Evolutionary conservation across 352 stramenopile species (phyloP).

Genomic region (Globisporangium echinulatum): DNA sequence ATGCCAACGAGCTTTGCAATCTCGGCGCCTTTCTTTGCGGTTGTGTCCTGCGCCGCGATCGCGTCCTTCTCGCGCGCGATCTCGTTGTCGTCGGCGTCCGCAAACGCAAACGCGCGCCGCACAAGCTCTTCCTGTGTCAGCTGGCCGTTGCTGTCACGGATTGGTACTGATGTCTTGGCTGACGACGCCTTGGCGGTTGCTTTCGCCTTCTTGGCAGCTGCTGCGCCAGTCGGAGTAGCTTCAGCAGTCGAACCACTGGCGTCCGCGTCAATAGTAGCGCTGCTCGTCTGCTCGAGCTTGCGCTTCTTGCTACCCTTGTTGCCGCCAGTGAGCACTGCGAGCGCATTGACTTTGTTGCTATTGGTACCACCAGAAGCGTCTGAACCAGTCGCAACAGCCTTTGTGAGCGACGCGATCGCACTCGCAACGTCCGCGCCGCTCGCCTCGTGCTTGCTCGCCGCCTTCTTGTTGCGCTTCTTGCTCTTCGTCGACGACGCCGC

Average conservation of each 20-base stretch:
- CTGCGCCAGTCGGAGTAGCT: not conserved
- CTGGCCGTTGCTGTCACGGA: conserved; percentile 11
- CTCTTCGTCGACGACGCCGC: conserved; percentile 31
- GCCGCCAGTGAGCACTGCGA: not conserved
- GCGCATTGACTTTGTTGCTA: conserved; percentile 11
- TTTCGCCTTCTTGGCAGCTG: conserved; percentile 3
- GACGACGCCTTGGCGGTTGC: not conserved
- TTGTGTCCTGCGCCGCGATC: conserved; percentile 51
- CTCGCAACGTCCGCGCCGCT: conserved; percentile 32
- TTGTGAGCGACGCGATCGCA: conserved; percentile 55
- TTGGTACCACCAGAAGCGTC: conserved; percentile 11
- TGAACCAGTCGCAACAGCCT: conserved; percentile 29
- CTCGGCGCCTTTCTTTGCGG: conserved; percentile 72
- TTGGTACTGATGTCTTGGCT: not conserved
- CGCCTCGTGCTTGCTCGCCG: conserved; percentile 29
- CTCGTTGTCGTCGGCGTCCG: conserved; percentile 88
- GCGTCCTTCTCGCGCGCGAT: conserved; percentile 91
- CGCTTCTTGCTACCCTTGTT: not conserved
- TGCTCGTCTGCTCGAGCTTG: conserved; percentile 8
- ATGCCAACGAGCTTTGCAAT: conserved; percentile 77
- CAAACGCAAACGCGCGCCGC: conserved; percentile 92
- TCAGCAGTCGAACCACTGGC: conserved; percentile 5
- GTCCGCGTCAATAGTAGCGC: conserved; percentile 5
- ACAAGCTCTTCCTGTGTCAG: conserved; percentile 92
- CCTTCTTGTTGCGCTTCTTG: conserved; percentile 64